Percentiles rank a stretch among this genome's conserved stretches.
These are phyloP conservation scores for Leishmania guyanensis DNA, from an alignment of 208 protist genomes.

Conservation along the genomic window DNA sequence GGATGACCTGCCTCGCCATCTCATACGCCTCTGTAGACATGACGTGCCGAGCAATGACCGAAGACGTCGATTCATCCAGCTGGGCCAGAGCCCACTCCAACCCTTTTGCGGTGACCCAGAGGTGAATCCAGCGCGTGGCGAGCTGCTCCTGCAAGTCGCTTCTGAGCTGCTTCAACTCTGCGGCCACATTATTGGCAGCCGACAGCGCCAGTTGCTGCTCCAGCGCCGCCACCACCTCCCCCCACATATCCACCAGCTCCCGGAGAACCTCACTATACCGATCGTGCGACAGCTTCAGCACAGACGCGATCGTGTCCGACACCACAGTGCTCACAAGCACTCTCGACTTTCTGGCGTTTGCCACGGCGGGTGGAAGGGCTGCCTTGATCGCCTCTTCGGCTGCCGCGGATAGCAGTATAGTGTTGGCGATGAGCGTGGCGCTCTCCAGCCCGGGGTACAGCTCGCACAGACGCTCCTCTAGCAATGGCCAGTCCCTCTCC, in stretches of 20 bases:
- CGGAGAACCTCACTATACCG: conserved; percentile 40
- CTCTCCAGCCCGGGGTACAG: conserved; percentile 54
- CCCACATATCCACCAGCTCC: conserved; percentile 44
- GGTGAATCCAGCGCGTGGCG: conserved; percentile 43
- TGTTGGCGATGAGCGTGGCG: conserved; percentile 42
- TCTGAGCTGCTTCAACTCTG: conserved; percentile 46
- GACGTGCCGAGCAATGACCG: conserved; percentile 41
- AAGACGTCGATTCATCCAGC: conserved; percentile 43
- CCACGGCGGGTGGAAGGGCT: conserved; percentile 28
- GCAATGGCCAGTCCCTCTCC: conserved; percentile 44
- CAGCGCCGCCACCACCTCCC: conserved; percentile 35
- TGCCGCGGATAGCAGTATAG: conserved; percentile 38
- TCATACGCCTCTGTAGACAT: conserved; percentile 43
- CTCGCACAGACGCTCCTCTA: conserved; percentile 51
- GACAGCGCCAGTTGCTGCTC: conserved; percentile 37
- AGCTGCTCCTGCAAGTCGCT: conserved; percentile 43
- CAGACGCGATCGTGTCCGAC: conserved; percentile 25
- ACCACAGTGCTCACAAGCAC: conserved; percentile 5
- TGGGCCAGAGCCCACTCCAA: conserved; percentile 53
- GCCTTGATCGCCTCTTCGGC: conserved; percentile 33
- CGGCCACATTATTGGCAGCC: conserved; percentile 33
- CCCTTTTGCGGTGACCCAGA: conserved; percentile 51
- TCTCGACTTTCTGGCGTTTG: conserved; percentile 16
- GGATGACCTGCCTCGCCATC: conserved; percentile 45
- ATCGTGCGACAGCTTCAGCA: conserved; percentile 36